phyloP scores from a whole-genome alignment of 306 rosid genomes.

The Castanea crenata region DNA sequence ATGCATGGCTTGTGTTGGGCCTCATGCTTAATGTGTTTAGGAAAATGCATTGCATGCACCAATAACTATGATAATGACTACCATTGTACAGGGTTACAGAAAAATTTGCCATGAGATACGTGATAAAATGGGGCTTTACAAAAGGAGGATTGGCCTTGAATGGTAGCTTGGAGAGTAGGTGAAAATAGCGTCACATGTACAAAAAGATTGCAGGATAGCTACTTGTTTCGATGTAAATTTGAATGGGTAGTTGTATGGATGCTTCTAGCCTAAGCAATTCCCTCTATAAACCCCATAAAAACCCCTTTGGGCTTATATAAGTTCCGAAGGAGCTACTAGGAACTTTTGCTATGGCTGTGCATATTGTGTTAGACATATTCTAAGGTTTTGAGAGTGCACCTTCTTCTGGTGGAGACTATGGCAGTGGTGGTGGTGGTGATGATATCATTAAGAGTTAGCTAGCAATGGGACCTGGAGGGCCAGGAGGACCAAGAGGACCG shows the following conservation, averaged over 20 bases:
- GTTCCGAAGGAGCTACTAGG: background rate
- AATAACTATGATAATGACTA: too few relatives aligned
- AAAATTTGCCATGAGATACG: background rate
- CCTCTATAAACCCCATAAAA: background rate
- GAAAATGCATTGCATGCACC: background rate
- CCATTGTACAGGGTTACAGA: too few relatives aligned
- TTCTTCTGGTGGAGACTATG: background rate
- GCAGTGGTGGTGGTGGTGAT: too few relatives aligned
- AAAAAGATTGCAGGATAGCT: background rate
- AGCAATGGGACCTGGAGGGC: conserved; percentile 20
- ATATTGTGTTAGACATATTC: background rate
- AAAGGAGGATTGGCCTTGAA: conserved; percentile 23
- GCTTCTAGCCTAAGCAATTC: conserved; percentile 26
- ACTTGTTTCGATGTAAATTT: background rate
- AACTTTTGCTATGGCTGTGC: background rate
- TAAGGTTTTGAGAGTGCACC: background rate
- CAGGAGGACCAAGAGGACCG: conserved; percentile 18
- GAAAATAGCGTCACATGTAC: background rate
- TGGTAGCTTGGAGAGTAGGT: conserved; percentile 39
- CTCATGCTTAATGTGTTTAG: background rate
- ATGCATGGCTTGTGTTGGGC: background rate
- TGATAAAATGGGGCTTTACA: background rate
- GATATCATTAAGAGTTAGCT: background rate
- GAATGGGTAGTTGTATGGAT: conserved; percentile 1
- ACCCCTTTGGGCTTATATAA: conserved; percentile 8